Percentiles rank a stretch among this genome's conserved stretches.
Evolutionary conservation across 208 protist genomes (phyloP).

Genomic region (Porcisia hertigi): DNA sequence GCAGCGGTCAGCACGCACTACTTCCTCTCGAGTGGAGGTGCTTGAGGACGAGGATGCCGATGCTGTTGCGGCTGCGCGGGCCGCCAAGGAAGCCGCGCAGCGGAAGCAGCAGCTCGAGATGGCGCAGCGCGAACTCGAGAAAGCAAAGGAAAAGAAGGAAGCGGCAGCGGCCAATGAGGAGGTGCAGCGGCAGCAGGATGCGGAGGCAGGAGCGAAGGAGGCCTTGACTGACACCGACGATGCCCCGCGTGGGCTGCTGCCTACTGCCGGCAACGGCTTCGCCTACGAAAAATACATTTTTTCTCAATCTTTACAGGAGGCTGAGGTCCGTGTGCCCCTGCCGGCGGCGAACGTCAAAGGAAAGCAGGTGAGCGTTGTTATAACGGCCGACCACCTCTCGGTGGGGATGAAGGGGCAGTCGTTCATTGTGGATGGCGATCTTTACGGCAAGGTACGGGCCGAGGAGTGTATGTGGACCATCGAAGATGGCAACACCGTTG

Average conservation of each 20-base stretch:
- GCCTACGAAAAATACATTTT: slow-evolving; percentile 90
- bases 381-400: slow-evolving; percentile 63
- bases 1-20: slow-evolving; percentile 14
- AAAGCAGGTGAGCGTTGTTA: slow-evolving; percentile 80
- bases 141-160: slow-evolving; percentile 39
- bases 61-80: slow-evolving; percentile 45
- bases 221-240: slow-evolving; percentile 45
- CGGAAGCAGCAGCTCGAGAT: slow-evolving; percentile 62
- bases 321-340: slow-evolving; percentile 88
- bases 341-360: slow-evolving; percentile 61
- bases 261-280: slow-evolving; percentile 85
- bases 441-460: slow-evolving; percentile 64
- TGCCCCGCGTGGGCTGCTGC: slow-evolving; percentile 81
- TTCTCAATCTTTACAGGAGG: slow-evolving; percentile 87
- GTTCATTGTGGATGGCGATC: slow-evolving; percentile 85
- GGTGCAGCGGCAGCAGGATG: slow-evolving; percentile 38
- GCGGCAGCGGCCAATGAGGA: slow-evolving; percentile 38
- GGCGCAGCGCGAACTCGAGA: slow-evolving; percentile 43
- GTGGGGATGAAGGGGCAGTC: slow-evolving; percentile 85
- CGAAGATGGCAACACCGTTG: slow-evolving; percentile 85
- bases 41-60: slow-evolving; percentile 70
- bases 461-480: slow-evolving; percentile 94
- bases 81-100: slow-evolving; percentile 51
- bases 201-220: slow-evolving; percentile 21
- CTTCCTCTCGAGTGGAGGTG: slow-evolving; percentile 73